A percentile compares a stretch with the other conserved stretches of the same genome.
Conservation (phyloP, 139 green algal species). For the Volvox africanus region DNA sequence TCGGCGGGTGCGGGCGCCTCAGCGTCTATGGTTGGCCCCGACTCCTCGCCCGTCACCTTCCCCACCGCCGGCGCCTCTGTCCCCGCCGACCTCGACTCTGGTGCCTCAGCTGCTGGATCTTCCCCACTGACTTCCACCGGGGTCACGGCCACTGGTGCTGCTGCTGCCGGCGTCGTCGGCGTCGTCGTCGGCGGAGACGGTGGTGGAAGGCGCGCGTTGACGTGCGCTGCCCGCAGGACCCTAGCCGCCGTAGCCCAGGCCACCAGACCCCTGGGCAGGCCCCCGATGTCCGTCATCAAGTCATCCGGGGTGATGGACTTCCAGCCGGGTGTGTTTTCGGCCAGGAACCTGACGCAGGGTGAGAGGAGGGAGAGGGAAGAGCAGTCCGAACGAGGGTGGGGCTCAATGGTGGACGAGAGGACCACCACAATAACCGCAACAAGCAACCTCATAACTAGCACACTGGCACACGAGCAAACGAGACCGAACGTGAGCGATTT, state of each 20-base stretch:
- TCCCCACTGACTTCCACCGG: not conserved
- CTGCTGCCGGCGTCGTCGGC: not conserved
- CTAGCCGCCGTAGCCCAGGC: slow-evolving; percentile 16
- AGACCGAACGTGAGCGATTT: no score
- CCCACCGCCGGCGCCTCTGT: not conserved
- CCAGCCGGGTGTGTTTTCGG: slow-evolving; percentile 25
- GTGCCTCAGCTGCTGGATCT: not conserved
- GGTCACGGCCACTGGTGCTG: not conserved
- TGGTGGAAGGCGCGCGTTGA: not conserved
- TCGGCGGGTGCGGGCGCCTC: not conserved
- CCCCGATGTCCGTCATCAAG: not conserved
- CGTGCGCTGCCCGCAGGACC: not conserved
- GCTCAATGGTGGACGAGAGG: not conserved
- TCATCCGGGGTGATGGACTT: not conserved
- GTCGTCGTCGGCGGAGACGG: not conserved
- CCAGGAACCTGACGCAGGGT: slow-evolving; percentile 26
- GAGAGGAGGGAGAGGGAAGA: not conserved
- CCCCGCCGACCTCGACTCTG: not conserved
- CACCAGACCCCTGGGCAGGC: slow-evolving; percentile 8
- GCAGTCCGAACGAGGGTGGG: not conserved
- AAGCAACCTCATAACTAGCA: no score
- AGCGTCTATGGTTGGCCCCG: not conserved
- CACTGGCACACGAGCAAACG: no score
- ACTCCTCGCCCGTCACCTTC: not conserved
- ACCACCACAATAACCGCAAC: no score